Percentiles rank a stretch among this genome's conserved stretches.
Evolutionary conservation across 2,329 filamentous ascomycete genomes (phyloP).

Genomic region (Fusarium neocosmosporiellum): DNA sequence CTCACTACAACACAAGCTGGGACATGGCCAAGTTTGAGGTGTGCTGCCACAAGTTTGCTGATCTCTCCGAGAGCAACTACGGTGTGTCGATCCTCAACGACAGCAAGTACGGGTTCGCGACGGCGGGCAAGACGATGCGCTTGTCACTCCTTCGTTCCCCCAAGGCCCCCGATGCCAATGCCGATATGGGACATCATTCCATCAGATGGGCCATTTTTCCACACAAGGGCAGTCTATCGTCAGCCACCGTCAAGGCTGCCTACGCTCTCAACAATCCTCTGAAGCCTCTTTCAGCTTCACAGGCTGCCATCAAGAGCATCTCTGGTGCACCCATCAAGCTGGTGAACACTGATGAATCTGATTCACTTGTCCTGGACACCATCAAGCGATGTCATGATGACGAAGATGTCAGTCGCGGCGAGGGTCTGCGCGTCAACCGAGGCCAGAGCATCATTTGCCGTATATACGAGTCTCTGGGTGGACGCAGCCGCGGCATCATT

Average conservation of each 20-base stretch:
- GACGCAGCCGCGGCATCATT: constrained; percentile 78
- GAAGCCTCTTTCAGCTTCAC: constrained; percentile 48
- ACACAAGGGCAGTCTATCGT: constrained; percentile 77
- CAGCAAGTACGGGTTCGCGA: constrained; percentile 96
- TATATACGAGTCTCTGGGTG: constrained; percentile 90
- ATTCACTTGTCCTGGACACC: constrained; percentile 83
- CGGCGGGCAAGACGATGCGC: constrained; percentile 88
- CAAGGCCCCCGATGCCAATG: constrained; percentile 92
- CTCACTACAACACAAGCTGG: constrained; percentile 97
- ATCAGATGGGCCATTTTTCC: constrained; percentile 94
- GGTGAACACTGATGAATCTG: constrained; percentile 62
- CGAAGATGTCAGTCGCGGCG: constrained; percentile 73
- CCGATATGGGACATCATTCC: constrained; percentile 90
- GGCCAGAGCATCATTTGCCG: constrained; percentile 85
- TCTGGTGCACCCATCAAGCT: constrained; percentile 69
- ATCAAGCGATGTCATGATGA: constrained; percentile 95
- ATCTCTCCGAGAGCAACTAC: constrained; percentile 87
- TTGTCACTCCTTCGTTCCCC: constrained; percentile 86
- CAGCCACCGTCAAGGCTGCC: constrained; percentile 81
- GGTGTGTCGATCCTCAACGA: constrained; percentile 95
- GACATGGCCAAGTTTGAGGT: constrained; percentile 99
- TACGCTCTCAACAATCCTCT: constrained; percentile 93
- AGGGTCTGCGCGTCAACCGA: constrained; percentile 71
- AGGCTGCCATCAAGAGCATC: constrained; percentile 43
- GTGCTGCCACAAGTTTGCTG: constrained; percentile 94